Evolutionary conservation across 352 stramenopile genomes (phyloP), one percentile per base, ranked within the genome.

Genomic region (Pythium graminicola): DNA sequence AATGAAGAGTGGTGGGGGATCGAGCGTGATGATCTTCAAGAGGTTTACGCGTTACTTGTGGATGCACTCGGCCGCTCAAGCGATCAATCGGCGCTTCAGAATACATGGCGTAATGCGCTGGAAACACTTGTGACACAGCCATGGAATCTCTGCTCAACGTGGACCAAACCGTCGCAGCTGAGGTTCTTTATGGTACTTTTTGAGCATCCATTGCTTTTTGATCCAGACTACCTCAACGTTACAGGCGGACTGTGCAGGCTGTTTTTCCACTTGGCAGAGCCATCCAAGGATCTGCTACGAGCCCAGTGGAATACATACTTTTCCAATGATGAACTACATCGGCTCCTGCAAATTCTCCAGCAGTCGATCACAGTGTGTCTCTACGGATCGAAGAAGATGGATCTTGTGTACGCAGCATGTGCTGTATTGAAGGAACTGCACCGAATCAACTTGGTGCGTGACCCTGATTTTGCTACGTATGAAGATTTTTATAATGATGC

Each of bases 401-500:
- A 91, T 33, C 63, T 86, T 13, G 76, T 89, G 27, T 91, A 86
- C 61, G 77, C 81, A 2, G 69, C 70, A 8, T 91, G 77, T 27
- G 65, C 72, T 7, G 69, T 91, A 5, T 40, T 91, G 16, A 72
- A 80, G 27, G 65, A 88, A 32, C 65, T 91, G n/a, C 69, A 88
- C 27, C 56, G 63, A 39, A 76, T 91, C 42, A 91, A 91, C 40
- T 33, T 57, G 22, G 47, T 65, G 17, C 66, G 76, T 22, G 39
- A 50, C 2, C 65, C 67, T 13, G 58, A 59, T 10, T 89, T 89
- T 62, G 74, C 74, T 6, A 68, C 60, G 2, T 89, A 85, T 50
- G 65, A 83, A 9, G 77, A 85, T 40, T 89, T 91, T 50, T 91
- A 91, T 52, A 91, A 91, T 49, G 81, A 91, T 29, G 81, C 81